These are phyloP conservation scores for Trypanosoma melophagium DNA, from an alignment of 208 protist species.

Conservation along the genomic window DNA sequence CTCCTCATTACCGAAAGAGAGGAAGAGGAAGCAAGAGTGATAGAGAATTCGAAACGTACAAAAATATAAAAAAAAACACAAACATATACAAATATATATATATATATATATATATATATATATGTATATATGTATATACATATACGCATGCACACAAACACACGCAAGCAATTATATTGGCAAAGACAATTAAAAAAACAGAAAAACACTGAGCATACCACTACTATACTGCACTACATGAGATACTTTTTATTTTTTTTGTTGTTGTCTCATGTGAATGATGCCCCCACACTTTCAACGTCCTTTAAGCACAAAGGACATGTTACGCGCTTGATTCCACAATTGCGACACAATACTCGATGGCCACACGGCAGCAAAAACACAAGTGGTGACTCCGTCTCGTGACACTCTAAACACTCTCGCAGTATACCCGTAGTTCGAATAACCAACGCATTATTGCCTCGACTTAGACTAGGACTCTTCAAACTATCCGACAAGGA, in stretches of 20 bases:
- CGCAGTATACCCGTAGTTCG: background rate
- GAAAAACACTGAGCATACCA: background rate
- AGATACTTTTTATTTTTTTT: no score
- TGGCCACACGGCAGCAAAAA: conserved; percentile 80
- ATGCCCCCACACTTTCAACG: conserved; percentile 31
- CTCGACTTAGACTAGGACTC: background rate
- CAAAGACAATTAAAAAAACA: background rate
- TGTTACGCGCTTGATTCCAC: conserved; percentile 48
- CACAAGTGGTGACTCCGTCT: conserved; percentile 39
- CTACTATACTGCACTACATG: background rate
- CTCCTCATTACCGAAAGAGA: no score
- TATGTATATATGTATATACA: no score
- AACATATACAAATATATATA: no score
- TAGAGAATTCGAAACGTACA: no score
- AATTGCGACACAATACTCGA: conserved; percentile 69
- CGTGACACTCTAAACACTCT: conserved; percentile 34
- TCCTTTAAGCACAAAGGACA: conserved; percentile 78
- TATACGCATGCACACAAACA: no score
- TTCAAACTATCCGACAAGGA: background rate
- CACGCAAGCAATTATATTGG: no score
- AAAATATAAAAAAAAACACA: no score
- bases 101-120: no score
- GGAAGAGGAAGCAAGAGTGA: no score
- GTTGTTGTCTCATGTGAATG: conserved; percentile 1
- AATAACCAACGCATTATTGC: background rate